Evolutionary conservation across 768 basidiomycete species (phyloP).

Genomic region (Tylopilus rubrobrunneus): DNA sequence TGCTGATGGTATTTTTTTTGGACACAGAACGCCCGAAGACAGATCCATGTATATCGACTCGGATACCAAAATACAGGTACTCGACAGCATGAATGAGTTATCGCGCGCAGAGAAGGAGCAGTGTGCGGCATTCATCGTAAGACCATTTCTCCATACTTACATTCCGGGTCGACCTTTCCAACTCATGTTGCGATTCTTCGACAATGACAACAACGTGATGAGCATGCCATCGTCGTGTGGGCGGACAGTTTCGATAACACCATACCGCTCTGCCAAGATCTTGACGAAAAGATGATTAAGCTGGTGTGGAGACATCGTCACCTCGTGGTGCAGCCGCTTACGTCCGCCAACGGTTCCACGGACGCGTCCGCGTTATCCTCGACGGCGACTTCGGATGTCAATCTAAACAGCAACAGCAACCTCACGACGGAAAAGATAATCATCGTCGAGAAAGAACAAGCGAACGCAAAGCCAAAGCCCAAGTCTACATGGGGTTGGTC

Average conservation of each 20-base stretch:
- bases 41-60: slow-evolving; percentile 63
- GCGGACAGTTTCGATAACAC: slow-evolving; percentile 77
- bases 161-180: not conserved
- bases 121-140: slow-evolving; percentile 81
- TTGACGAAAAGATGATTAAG: slow-evolving; percentile 76
- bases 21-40: slow-evolving; percentile 47
- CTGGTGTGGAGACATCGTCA: slow-evolving; percentile 65
- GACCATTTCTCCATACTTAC: slow-evolving; percentile 26
- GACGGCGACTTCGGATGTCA: slow-evolving; percentile 48
- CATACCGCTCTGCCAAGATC: slow-evolving; percentile 64
- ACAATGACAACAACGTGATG: slow-evolving; percentile 55
- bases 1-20: not conserved
- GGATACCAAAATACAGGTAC: slow-evolving; percentile 83
- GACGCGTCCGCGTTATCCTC: slow-evolving; percentile 43
- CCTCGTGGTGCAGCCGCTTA: slow-evolving; percentile 5
- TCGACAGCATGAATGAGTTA: slow-evolving; percentile 65
- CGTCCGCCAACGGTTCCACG: slow-evolving; percentile 15
- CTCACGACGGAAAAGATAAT: slow-evolving; percentile 16
- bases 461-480: not conserved
- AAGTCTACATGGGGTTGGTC: slow-evolving; percentile 34
- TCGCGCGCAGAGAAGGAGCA: slow-evolving; percentile 86
- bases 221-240: slow-evolving; percentile 79
- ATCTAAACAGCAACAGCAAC: slow-evolving; percentile 45
- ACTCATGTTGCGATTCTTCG: not conserved
- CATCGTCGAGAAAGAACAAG: slow-evolving; percentile 18